A percentile compares a stretch with the other conserved stretches of the same genome.
Evolutionary conservation across 1,139 yeast genomes (phyloP).

Genomic region (Hyphopichia khmerensis): DNA sequence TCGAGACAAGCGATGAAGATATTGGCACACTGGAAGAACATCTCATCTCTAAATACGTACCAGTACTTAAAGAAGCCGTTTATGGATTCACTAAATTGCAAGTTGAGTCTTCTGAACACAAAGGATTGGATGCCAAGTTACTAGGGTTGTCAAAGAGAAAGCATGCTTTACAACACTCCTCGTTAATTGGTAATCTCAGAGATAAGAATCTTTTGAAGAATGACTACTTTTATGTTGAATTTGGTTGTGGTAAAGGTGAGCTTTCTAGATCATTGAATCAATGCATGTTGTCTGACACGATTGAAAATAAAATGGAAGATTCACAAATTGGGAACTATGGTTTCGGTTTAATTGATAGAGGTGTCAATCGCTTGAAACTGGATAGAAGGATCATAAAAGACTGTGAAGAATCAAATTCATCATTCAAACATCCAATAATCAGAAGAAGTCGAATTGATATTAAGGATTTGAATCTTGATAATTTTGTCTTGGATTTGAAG

Average conservation of each 20-base stretch:
- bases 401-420: conserved; percentile 22
- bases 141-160: conserved; percentile 57
- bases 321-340: conserved; percentile 23
- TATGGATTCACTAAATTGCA: conserved; percentile 16
- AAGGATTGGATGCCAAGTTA: conserved; percentile 37
- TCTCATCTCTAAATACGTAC: conserved; percentile 22
- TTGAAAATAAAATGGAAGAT: background rate
- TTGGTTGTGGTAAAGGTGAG: conserved; percentile 92
- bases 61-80: conserved; percentile 16
- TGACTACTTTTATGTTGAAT: conserved; percentile 57
- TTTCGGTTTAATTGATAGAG: conserved; percentile 72
- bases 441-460: conserved; percentile 70
- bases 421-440: conserved; percentile 28
- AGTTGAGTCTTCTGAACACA: conserved; percentile 18
- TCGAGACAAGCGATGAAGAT: conserved; percentile 8
- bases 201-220: conserved; percentile 37
- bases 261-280: conserved; percentile 66
- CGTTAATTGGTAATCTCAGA: conserved; percentile 70
- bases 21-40: conserved; percentile 22
- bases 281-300: conserved; percentile 30
- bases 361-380: conserved; percentile 74
- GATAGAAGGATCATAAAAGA: conserved; percentile 69
- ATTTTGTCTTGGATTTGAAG: conserved; percentile 33
- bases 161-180: conserved; percentile 81
- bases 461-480: conserved; percentile 62